Conservation (phyloP, 352 stramenopile genomes). For the Phytophthora citrophthora region DNA sequence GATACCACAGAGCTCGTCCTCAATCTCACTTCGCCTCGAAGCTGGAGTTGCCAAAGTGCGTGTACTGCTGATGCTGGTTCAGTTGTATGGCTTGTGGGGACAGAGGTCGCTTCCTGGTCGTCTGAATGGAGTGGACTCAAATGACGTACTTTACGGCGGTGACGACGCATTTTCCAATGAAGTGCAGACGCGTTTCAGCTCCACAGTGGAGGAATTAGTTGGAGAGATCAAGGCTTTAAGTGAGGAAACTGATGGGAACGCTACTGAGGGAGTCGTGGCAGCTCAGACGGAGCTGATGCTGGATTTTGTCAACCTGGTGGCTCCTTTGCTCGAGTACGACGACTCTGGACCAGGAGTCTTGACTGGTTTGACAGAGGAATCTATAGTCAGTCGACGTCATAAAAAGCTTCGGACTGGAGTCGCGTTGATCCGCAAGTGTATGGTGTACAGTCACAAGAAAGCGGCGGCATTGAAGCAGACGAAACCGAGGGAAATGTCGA, state of each 20-base stretch:
- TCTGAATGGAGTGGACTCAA: slow-evolving; percentile 74
- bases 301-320: slow-evolving; percentile 63
- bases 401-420: slow-evolving; percentile 40
- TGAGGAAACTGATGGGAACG: neutral
- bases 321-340: slow-evolving; percentile 44
- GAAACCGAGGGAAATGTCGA: slow-evolving; percentile 8
- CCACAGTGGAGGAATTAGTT: slow-evolving; percentile 55
- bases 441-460: slow-evolving; percentile 37
- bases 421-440: slow-evolving; percentile 54
- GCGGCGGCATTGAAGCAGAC: slow-evolving; percentile 22
- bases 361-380: slow-evolving; percentile 1
- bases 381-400: slow-evolving; percentile 13
- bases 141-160: slow-evolving; percentile 85
- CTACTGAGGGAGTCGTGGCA: slow-evolving; percentile 11
- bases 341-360: slow-evolving; percentile 12
- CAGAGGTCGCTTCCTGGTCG: slow-evolving; percentile 47
- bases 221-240: slow-evolving; percentile 54
- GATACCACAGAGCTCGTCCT: slow-evolving; percentile 18
- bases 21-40: slow-evolving; percentile 17
- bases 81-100: slow-evolving; percentile 71
- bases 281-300: slow-evolving; percentile 63
- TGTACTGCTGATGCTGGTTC: slow-evolving; percentile 47
- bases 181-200: slow-evolving; percentile 55
- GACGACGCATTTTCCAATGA: slow-evolving; percentile 57
- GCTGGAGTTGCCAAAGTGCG: slow-evolving; percentile 39